Base-by-base conservation (phyloP, 169 alveolate genomes). In the Cryptosporidium xiaoi region DNA sequence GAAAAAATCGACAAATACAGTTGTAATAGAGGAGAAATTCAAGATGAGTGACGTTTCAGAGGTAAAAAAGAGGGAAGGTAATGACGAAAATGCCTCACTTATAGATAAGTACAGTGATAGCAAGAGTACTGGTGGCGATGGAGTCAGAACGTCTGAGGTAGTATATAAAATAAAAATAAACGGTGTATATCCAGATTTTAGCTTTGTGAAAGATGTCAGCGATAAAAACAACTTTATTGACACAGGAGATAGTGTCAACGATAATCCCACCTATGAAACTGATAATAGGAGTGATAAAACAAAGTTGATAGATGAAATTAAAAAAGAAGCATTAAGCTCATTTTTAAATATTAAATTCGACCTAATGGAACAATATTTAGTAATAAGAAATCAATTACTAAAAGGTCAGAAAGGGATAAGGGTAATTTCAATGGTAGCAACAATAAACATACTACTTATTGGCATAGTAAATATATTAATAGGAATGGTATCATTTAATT, bases 291-390 rank as follows among this genome's bases (percentile, higher is more conserved):
- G 64, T 20, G 64, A 55, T 2, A 64, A 67, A 5, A 50, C 50
- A 6, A 64, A 18, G 1, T 6, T 62, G 20, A 6, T 62, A 18
- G 20, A 31, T 27, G 68, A 69, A 44, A 33, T 69, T 20, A 69
- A 69, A 48, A 69, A 69, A 40, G 83, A 69, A n/a, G 67, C 83
- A 6, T 13, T 69, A 18, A 53, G 56, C 12, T 53, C 83, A 16
- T 69, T 69, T 55, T 6, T 69, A 10, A 66, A 53, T 20, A 27
- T 69, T 5, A 69, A 69, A 40, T 31, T 24, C 4, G 83, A 69
- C 12, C 53, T 69, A 1, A 20, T 69, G 13, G 67, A 56, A 34
- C 83, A 69, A 64, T 69, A 69, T 29, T 33, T 69, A 12, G 83
- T 53, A 18, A 31, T 69, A 2, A 51, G 83, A 53, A 5, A 69